phyloP scores from a whole-genome alignment of 1,139 yeast species.

The Debaryomyces coudertii region DNA sequence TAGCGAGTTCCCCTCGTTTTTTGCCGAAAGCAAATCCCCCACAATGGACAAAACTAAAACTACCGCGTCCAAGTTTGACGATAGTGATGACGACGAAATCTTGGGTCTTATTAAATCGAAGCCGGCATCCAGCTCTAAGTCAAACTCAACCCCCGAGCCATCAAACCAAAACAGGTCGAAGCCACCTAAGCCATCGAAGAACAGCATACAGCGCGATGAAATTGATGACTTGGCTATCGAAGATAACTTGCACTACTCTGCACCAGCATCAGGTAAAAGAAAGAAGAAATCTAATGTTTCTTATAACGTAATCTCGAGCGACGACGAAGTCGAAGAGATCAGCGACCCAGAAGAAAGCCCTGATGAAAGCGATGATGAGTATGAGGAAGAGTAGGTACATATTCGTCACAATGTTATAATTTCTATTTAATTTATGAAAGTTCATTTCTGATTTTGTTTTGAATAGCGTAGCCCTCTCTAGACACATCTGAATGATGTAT shows the following conservation, averaged over 20 bases:
- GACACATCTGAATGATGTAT: no score
- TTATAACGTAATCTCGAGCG: slow-evolving; percentile 7
- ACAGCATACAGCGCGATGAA: slow-evolving; percentile 13
- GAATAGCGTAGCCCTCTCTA: no score
- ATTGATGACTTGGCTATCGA: slow-evolving; percentile 19
- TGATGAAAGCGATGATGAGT: slow-evolving; percentile 13
- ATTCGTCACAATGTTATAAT: background rate
- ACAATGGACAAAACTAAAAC: slow-evolving; percentile 11
- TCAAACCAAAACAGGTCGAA: slow-evolving; percentile 2
- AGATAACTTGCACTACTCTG: slow-evolving; percentile 3
- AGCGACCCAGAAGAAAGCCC: slow-evolving; percentile 11
- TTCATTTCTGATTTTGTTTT: no score
- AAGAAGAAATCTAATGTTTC: slow-evolving; percentile 5
- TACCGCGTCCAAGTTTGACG: slow-evolving; percentile 21
- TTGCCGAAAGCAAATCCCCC: slow-evolving; percentile 1
- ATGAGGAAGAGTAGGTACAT: slow-evolving; percentile 11
- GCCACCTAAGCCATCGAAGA: slow-evolving; percentile 12
- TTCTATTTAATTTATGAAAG: no score
- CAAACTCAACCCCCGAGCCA: slow-evolving; percentile 4
- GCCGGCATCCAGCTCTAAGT: background rate
- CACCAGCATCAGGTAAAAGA: slow-evolving; percentile 4
- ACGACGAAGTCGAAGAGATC: slow-evolving; percentile 5
- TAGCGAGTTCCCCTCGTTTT: slow-evolving; percentile 10
- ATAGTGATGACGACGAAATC: slow-evolving; percentile 39
- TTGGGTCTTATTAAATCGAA: slow-evolving; percentile 18